phyloP scores from a whole-genome alignment of 1,139 yeast genomes.

The Candida sanyaensis region DNA sequence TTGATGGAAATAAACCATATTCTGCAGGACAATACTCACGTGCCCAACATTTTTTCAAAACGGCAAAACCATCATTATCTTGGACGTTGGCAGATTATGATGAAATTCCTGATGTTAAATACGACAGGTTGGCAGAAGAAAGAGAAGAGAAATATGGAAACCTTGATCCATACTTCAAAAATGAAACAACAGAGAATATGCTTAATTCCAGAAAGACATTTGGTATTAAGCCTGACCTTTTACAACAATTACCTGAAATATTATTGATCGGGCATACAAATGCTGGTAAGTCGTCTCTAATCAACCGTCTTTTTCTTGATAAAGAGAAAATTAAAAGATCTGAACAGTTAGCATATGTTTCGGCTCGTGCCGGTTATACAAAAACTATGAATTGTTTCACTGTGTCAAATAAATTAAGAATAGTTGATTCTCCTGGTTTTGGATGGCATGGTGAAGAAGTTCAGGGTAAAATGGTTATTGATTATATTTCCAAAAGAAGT shows the following conservation, averaged over 20 bases:
- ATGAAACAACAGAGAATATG: conserved; percentile 21
- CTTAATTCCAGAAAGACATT: conserved; percentile 24
- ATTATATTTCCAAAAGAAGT: conserved; percentile 56
- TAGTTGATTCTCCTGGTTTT: conserved; percentile 88
- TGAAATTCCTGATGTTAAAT: conserved; percentile 61
- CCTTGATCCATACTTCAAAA: conserved; percentile 22
- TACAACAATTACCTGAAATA: conserved; percentile 28
- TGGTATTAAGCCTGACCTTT: conserved; percentile 31
- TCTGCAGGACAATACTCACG: conserved; percentile 14
- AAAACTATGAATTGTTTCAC: conserved; percentile 75
- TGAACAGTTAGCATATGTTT: conserved; percentile 52
- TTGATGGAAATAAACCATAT: conserved; percentile 7
- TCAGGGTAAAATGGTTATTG: conserved; percentile 70
- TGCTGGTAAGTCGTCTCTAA: conserved; percentile 79
- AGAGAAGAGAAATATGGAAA: conserved; percentile 13
- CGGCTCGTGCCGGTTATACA: conserved; percentile 72
- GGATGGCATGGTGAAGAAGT: conserved; percentile 61
- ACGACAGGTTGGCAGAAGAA: conserved; percentile 29
- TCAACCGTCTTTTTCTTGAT: conserved; percentile 53
- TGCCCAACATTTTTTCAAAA: conserved; percentile 42
- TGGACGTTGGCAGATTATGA: conserved; percentile 58
- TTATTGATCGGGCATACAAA: conserved; percentile 78
- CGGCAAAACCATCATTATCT: conserved; percentile 47
- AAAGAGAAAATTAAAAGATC: conserved; percentile 25
- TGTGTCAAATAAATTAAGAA: conserved; percentile 59